Base-by-base conservation (phyloP, 179 eudicot species). In the Silene coronaria region DNA sequence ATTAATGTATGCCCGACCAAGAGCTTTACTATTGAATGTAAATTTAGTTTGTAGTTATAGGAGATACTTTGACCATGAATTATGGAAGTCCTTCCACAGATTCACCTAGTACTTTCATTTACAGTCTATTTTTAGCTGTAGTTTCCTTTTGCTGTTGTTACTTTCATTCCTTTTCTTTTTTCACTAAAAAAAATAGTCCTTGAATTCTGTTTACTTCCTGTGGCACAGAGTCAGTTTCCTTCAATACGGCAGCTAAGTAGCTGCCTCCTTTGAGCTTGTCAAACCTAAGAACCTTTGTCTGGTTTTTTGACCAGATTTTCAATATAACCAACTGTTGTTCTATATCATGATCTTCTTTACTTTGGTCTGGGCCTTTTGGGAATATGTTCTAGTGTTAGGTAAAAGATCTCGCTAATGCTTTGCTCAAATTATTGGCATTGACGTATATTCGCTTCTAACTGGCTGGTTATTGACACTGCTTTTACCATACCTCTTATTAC, bases 111-210 rank as follows among this genome's bases (percentile, higher is more conserved):
- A 67, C 38, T 21, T 19, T 36, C 53, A 21, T 7, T 36, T 42
- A 2, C 17, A 32, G 7, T 60, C 65, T 32, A 46, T 65, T 32
- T 0, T 65, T 24, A 32, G 70, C 70, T 65, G 22, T 30, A 65
- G 22, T n/a, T 26, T 65, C 70, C 45, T 32, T 32, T 32, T 65
- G 45, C 36, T 28, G 69, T 6, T 65, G 45, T 6, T 27, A 64
- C 21, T 64, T 30, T 8, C 67, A 63, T 65, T 65, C 70, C 42
- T 26, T 65, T 65, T 65, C 70, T 26, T 65, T 24, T 30, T 1
- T 5, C 46, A 17, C 70, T 14, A 0, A 17, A 32, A 32, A 22
- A 65, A 65, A 32, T 10, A 65, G 3, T 19, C 19, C 16, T 42
- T 65, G 6, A 30, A 32, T 64, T 64, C 38, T 64, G 24, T 27